Base-by-base conservation (phyloP, 1,284 basidiomycete genomes). In the Boletus smithii region DNA sequence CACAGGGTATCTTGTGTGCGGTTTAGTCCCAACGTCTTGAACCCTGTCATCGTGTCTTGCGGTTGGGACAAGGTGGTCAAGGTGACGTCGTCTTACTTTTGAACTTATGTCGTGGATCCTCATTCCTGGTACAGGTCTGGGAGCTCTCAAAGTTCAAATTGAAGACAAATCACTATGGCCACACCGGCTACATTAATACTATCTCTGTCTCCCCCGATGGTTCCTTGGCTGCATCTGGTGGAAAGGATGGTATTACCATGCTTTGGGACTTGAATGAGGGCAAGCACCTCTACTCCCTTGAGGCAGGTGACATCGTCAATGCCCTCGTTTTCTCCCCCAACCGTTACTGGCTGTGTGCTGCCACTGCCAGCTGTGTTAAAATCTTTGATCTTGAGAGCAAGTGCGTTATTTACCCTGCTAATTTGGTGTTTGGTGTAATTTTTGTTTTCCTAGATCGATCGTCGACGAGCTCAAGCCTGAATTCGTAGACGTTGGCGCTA, bases 1-100 rank as follows among this genome's bases (percentile, higher is more conserved):
- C 44, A 9, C 55, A 92, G 92, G 92, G 95, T 99, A 57, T 98
- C 94, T 50, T 99, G 97, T 73, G 97, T 99, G 45, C 90, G 97
- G 70, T 99, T 99, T 83, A 97, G 93, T 76, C 97, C 97, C 53
- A 99, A 99, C 74, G 88, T 95, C 57, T 67, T 85, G 76, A 99
- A 97, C 81, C 95, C 97, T 53, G 95, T 98, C 65, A 98, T 99
- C 63, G 95, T 99, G 55, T 99, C 95, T 50, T 91, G 89, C 68
- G 97, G 97, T 63, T 99, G 97, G 97, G 97, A 99, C 81, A 99
- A 98, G 81, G 92, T 97, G 58, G 97, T 99, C 70, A 99, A 99
- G 88, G 95, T 97, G 67, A 77, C 86, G 70, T 53, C 51, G 42
- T 24, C 16, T 83, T 78, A 82, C 83, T 80, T 77, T 82, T 85